Evolutionary conservation across 306 rosid species (phyloP), one percentile per base, ranked within the genome.

Genomic region (Mucuna pruriens): DNA sequence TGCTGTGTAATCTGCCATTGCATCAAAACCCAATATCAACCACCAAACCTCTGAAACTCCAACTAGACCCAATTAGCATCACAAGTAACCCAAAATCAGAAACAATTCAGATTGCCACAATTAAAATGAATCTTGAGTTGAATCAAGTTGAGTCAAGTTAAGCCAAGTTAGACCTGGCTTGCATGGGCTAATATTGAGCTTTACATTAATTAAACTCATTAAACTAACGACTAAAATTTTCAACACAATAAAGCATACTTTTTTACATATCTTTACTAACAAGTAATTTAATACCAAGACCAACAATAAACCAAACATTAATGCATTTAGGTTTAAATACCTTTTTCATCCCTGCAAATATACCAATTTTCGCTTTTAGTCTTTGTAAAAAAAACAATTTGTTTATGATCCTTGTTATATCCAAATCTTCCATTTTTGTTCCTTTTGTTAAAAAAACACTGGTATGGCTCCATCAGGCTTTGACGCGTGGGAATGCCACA

Each of bases 1-100:
- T 95, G 99, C 78, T 95, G 99, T 4, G 97, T 81, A 85, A 95
- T 90, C 99, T 95, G 94, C 31, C 71, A 80, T 80, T 67, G 67
- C 78, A 82, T 46, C 66, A 84, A 86, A 85, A 70, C 54, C 68
- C 60, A 76, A 76, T 9, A 71, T 75, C 44, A 84, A 69, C 36
- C 46, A 68, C 58, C 25, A 42, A 19, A 76, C 52, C 70, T 60
- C 75, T 25, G 36, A 74, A 77, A 57, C 39, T 68, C 75, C 86
- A 80, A 69, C 46, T 11, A 62, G 12, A 76, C 75, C 49, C 61
- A 46, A 67, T 54, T 42, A 71, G 33, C 34, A 73, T 66, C 36
- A 68, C 73, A 58, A n/a, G 42, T 74, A 3, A 62, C 65, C 62
- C 15, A 57, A 77, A 66, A 76, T 55, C 17, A 63, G 48, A 64